phyloP scores from a whole-genome alignment of 495 filamentous ascomycete genomes.

The Hypomontagnella submonticulosa region DNA sequence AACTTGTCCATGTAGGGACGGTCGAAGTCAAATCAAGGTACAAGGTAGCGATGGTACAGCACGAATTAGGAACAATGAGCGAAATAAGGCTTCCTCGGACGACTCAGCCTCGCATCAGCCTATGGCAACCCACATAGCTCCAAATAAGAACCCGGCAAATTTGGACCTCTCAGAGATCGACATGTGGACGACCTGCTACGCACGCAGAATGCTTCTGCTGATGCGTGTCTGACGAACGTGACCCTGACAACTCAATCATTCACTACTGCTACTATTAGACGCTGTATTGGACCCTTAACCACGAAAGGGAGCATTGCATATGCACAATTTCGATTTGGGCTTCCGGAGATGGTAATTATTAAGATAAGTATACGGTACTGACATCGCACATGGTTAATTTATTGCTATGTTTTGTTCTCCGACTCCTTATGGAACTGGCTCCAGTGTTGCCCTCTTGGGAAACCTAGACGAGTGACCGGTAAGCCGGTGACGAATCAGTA shows the following conservation, averaged over 20 bases:
- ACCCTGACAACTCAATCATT: conserved; percentile 41
- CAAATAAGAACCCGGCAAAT: conserved; percentile 42
- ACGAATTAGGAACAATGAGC: conserved; percentile 33
- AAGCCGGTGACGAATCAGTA: conserved; percentile 25
- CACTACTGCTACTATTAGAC: too few species aligned
- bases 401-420: conserved; percentile 19
- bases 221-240: conserved; percentile 46
- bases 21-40: conserved; percentile 24
- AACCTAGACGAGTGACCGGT: conserved; percentile 26
- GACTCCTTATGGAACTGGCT: conserved; percentile 13
- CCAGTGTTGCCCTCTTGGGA: conserved; percentile 20
- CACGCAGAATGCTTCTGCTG: conserved; percentile 31
- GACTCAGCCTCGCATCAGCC: conserved; percentile 45
- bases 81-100: conserved; percentile 19
- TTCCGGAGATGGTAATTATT: conserved; percentile 26
- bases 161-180: conserved; percentile 52
- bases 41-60: conserved; percentile 11
- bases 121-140: conserved; percentile 39
- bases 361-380: conserved; percentile 20
- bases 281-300: conserved; percentile 9
- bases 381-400: conserved; percentile 26
- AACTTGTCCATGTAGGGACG: conserved; percentile 25
- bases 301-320: conserved; percentile 38
- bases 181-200: conserved; percentile 46
- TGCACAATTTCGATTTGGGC: conserved; percentile 36